Base-by-base conservation (phyloP, 371 early-diverging fungal genomes). In the Apophysomyces elegans region DNA sequence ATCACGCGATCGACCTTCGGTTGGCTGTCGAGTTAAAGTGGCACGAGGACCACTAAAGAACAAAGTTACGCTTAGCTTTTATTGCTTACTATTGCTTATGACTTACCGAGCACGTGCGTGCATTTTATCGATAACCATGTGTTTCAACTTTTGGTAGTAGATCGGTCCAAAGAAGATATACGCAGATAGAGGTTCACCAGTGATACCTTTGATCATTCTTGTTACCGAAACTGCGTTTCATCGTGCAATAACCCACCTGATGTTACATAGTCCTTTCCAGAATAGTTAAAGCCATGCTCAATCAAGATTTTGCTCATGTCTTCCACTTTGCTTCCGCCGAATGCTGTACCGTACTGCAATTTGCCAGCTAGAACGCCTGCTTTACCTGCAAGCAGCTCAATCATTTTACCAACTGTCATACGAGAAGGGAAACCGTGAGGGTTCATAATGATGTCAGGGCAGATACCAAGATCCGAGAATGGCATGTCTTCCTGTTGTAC, bases 361-460 rank as follows among this genome's bases (percentile, higher is more conserved):
- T 93, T 84, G 35, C 99, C 99, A 67, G 90, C 91, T 64, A 99
- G 71, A 2, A 99, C 94, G 58, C 98, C 99, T 0, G 99, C 99
- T 79, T 99, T 99, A 65, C 99, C 99, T 7, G 96, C 94, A 57
- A 99, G 75, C 63, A 98, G 76, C 82, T 99, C 99, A 75, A 99
- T 95, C 92, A 99, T 97, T 79, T 99, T 99, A 59, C 99, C 99
- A 5, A 99, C 99, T 26, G 99, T 99, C 99, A 99, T 99, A 84
- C 99, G 97, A 26, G 96, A 96, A 35, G 99, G 99, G 90, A 99
- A 99, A 74, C 99, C 99, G 83, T 99, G 99, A 37, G 99, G 99
- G 84, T 99, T 99, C 99, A 99, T 99, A 80, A 99, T 98, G 59
- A 99, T 93, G 79, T 99, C 99, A 2, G 99, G 99, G 36, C 86